A percentile compares a stretch with the other conserved stretches of the same genome.
Conservation (phyloP, 192 early-diverging fungal genomes). For the Helicostylum pulchrum region DNA sequence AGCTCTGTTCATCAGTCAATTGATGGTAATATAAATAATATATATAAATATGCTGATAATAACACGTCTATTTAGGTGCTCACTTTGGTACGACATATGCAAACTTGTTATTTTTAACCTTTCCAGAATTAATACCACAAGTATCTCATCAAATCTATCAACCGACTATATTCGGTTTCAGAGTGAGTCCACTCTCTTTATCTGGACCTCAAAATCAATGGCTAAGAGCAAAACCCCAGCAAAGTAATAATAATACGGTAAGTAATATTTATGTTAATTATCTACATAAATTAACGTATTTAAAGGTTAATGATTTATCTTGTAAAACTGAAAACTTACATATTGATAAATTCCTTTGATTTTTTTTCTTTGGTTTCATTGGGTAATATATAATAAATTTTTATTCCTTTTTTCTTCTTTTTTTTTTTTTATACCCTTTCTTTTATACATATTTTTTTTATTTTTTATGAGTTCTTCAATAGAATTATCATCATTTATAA, state of each 20-base stretch:
- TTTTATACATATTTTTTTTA: background rate
- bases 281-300: too few species aligned
- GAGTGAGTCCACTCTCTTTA: slow-evolving; percentile 68
- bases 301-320: too few species aligned
- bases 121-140: slow-evolving; percentile 72
- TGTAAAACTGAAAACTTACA: too few species aligned
- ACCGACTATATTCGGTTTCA: slow-evolving; percentile 91
- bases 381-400: background rate
- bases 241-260: background rate
- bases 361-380: too few species aligned
- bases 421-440: background rate
- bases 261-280: too few species aligned
- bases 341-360: too few species aligned
- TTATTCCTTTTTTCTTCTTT: background rate
- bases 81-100: slow-evolving; percentile 95
- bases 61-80: slow-evolving; percentile 54
- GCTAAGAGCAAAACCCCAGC: slow-evolving; percentile 60
- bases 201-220: slow-evolving; percentile 91
- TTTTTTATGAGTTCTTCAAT: background rate
- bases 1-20: slow-evolving; percentile 62
- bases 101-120: slow-evolving; percentile 85
- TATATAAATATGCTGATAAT: slow-evolving; percentile 3
- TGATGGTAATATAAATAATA: slow-evolving; percentile 49
- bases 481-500: slow-evolving; percentile 5
- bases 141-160: slow-evolving; percentile 61